Base-by-base conservation (phyloP, 345 rosid species). In the Syzygium aromaticum region DNA sequence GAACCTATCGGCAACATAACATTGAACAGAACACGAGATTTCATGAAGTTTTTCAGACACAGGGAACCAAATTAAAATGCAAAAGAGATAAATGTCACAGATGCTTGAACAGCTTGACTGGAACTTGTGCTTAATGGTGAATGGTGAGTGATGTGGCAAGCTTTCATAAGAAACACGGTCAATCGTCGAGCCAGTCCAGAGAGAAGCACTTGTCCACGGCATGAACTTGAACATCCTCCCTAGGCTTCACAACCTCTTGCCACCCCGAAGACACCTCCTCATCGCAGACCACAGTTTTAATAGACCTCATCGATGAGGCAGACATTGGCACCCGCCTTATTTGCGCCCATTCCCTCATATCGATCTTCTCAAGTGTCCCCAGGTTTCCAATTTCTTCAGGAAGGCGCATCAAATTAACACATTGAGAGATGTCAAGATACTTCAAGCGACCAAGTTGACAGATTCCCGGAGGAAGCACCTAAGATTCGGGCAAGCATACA, bases 301-400 rank as follows among this genome's bases (percentile, higher is more conserved):
- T 84, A 43, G 95, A 95, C 92, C 88, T 84, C 90, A 96, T 84
- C 5, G 89, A 91, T 21, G 90, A 87, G 17, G 90, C 94, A 46
- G 96, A 94, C 17, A 85, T 83, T 2, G 96, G 97, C 86, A 93
- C 90, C 52, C 61, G 40, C 61, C 84, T 64, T 51, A 93, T 86
- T 67, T 64, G 89, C 15, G 88, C 38, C 73, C 99, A 97, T 86
- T 97, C 98, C 88, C 98, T 95, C 99, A 95, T 96, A 93, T 97
- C 97, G 3, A 95, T 94, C 94, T 95, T 95, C 91, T 95, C 97
- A 84, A 97, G 90, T 73, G 86, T 92, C 40, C 80, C 67, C 85
- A 95, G 87, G 40, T 88, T 90, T 52, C 96, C 96, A 1, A 96
- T 93, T 49, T 91, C 88, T 49, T 93, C 92, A 1, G 98, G 99